phyloP scores from a whole-genome alignment of 2,329 filamentous ascomycete species.

The Coleophoma eucalyptorum region DNA sequence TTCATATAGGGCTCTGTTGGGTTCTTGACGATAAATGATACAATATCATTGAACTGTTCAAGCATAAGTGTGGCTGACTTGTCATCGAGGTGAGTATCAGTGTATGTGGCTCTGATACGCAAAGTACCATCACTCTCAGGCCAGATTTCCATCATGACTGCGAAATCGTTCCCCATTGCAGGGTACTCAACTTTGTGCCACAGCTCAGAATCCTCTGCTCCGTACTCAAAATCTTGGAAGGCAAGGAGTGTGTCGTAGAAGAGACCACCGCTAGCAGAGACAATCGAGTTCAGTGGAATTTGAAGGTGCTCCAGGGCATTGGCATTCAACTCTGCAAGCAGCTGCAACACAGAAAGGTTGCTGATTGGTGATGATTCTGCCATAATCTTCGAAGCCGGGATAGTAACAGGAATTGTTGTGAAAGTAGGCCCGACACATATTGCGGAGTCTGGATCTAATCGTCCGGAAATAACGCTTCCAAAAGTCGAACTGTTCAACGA shows the following conservation, averaged over 20 bases:
- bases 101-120: conserved; percentile 25
- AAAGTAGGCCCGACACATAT: not conserved
- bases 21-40: conserved; percentile 20
- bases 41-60: conserved; percentile 21
- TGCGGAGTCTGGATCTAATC: not conserved
- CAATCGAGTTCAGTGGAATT: not conserved
- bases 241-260: conserved; percentile 2
- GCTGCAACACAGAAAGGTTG: not conserved
- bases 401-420: not conserved
- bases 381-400: not conserved
- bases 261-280: not conserved
- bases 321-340: not conserved
- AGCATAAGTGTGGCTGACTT: conserved; percentile 22
- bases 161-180: conserved; percentile 27
- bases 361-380: not conserved
- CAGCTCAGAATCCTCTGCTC: not conserved
- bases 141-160: conserved; percentile 28
- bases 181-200: conserved; percentile 1
- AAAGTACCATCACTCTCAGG: conserved; percentile 19
- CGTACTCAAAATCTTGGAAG: conserved; percentile 1
- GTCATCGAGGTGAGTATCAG: conserved; percentile 19
- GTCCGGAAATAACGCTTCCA: not conserved
- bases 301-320: not conserved
- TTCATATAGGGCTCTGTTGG: conserved; percentile 18
- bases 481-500: not conserved